Conservation (phyloP, 1,284 basidiomycete species). For the Xerocomus amazonicus region DNA sequence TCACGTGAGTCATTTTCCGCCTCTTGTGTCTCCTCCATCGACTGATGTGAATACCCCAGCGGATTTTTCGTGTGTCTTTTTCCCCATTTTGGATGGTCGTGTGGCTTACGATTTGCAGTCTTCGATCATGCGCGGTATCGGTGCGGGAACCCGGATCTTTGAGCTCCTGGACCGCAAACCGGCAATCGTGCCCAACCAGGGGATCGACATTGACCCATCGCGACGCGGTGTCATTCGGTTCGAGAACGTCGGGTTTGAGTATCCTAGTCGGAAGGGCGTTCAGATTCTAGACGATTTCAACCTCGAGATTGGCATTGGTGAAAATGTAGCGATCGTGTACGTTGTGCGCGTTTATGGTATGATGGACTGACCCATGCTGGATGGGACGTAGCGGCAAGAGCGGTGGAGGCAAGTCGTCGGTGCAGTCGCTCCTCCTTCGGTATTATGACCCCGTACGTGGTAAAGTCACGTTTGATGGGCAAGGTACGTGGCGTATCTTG, state of each 20-base stretch:
- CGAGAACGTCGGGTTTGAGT: conserved; percentile 80
- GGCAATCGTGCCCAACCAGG: conserved; percentile 62
- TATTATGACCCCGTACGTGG: conserved; percentile 92
- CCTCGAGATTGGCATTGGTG: conserved; percentile 75
- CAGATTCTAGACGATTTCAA: conserved; percentile 77
- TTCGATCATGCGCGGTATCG: conserved; percentile 87
- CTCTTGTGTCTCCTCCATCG: not conserved
- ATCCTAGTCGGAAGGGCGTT: conserved; percentile 79
- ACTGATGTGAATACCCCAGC: conserved; percentile 5
- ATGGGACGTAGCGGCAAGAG: conserved; percentile 65
- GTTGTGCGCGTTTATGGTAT: conserved; percentile 26
- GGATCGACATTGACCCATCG: conserved; percentile 50
- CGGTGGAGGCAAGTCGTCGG: conserved; percentile 89
- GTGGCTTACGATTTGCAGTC: conserved; percentile 40
- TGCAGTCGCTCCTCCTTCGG: conserved; percentile 84
- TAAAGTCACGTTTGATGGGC: conserved; percentile 79
- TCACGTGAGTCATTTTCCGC: conserved; percentile 56
- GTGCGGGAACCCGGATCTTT: conserved; percentile 91
- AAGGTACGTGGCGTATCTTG: conserved; percentile 48
- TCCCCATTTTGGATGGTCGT: not conserved
- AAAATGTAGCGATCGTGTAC: conserved; percentile 89
- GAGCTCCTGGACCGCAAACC: conserved; percentile 84
- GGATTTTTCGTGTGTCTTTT: conserved; percentile 41
- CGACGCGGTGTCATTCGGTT: conserved; percentile 72
- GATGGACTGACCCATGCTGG: conserved; percentile 1